These are phyloP conservation scores for Tolypocladium ovalisporum DNA, from an alignment of 2,329 filamentous ascomycete species.

Conservation along the genomic window DNA sequence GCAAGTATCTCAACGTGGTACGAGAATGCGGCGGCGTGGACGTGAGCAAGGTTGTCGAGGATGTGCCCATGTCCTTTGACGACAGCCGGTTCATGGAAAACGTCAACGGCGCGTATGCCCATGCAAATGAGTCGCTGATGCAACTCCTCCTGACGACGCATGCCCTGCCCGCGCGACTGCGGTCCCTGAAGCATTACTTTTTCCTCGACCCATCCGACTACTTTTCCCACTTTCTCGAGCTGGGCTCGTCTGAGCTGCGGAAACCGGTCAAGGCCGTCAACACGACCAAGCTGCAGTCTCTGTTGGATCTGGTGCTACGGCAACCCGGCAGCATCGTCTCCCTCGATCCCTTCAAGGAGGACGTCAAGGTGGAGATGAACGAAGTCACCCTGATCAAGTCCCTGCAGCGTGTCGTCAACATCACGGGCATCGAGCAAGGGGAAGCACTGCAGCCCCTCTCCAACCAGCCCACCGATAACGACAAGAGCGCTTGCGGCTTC, in stretches of 20 bases:
- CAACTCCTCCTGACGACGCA: constrained; percentile 87
- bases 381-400: constrained; percentile 87
- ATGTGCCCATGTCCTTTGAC: constrained; percentile 87
- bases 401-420: constrained; percentile 91
- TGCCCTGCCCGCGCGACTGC: constrained; percentile 72
- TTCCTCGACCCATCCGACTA: constrained; percentile 97
- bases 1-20: constrained; percentile 96
- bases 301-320: constrained; percentile 92
- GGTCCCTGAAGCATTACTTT: constrained; percentile 96
- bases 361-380: constrained; percentile 96
- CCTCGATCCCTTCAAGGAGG: constrained; percentile 94
- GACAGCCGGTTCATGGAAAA: constrained; percentile 90
- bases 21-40: constrained; percentile 94
- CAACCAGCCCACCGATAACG: constrained; percentile 58
- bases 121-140: constrained; percentile 89
- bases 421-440: constrained; percentile 88
- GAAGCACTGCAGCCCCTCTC: constrained; percentile 67
- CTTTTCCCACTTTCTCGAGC: constrained; percentile 94
- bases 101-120: constrained; percentile 87
- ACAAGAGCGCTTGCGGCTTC: constrained; percentile 82
- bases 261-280: constrained; percentile 87
- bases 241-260: constrained; percentile 78
- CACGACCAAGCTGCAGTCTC: constrained; percentile 81
- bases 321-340: constrained; percentile 91
- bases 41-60: constrained; percentile 74